Percentiles rank a stretch among this genome's conserved stretches.
phyloP scores from a whole-genome alignment of 1,284 basidiomycete species.

The Melampsora larici-populina region DNA sequence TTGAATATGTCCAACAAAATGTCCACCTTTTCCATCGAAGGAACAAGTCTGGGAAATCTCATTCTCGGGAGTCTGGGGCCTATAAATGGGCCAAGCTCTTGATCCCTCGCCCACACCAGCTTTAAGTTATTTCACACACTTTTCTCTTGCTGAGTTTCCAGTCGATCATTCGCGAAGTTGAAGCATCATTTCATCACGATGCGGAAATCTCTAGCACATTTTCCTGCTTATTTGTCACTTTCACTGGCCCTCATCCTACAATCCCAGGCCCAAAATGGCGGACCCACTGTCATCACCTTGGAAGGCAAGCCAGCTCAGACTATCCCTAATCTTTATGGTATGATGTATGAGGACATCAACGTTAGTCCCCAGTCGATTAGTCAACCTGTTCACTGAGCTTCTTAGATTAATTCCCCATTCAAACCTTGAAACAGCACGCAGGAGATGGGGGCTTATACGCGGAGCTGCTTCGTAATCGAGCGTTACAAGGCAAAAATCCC shows the following conservation, averaged over 20 bases:
- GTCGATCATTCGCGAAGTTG: no score
- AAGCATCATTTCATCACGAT: no score
- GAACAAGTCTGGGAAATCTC: no score
- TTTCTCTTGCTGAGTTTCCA: no score
- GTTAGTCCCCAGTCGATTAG: neutral
- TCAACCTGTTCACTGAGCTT: neutral
- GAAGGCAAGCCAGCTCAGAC: neutral
- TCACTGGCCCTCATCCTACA: neutral
- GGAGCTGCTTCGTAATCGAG: neutral
- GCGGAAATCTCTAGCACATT: no score
- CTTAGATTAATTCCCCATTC: neutral
- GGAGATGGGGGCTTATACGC: neutral
- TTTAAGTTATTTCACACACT: no score
- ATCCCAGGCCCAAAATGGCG: neutral
- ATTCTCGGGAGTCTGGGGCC: no score
- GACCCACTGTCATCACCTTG: neutral
- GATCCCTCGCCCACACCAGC: no score
- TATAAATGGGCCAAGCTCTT: no score
- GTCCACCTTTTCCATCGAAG: no score
- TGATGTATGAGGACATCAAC: constrained; percentile 6
- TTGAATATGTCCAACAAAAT: no score
- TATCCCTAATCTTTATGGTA: neutral
- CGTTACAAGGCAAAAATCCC: neutral
- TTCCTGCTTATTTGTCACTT: neutral
- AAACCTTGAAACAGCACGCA: neutral